Evolutionary conservation across 2,329 filamentous ascomycete genomes (phyloP).

Genomic region (Lachnellula willkommii): DNA sequence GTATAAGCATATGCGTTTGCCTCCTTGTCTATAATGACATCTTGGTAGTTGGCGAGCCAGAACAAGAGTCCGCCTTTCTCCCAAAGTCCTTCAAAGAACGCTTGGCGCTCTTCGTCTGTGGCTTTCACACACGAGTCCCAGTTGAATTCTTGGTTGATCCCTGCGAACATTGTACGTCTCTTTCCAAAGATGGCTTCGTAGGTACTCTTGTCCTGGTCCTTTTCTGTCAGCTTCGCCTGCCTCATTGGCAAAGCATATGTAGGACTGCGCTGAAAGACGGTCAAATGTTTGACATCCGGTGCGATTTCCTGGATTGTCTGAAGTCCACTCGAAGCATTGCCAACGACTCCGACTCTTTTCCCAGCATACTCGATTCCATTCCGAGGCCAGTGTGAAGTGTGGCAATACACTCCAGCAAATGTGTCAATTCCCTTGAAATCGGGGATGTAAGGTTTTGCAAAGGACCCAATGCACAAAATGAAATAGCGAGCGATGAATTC

Average conservation of each 20-base stretch:
- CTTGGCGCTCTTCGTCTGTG: constrained; percentile 38
- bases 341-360: constrained; percentile 51
- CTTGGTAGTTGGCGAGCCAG: constrained; percentile 42
- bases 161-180: constrained; percentile 37
- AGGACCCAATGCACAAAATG: constrained; percentile 24
- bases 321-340: constrained; percentile 34
- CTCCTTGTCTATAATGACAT: constrained; percentile 36
- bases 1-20: constrained; percentile 42
- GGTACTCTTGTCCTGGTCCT: too few relatives aligned
- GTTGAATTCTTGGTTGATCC: constrained; percentile 46
- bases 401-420: constrained; percentile 17
- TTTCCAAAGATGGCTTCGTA: constrained; percentile 35
- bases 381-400: constrained; percentile 20
- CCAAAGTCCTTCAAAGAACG: constrained; percentile 42
- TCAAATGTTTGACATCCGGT: constrained; percentile 33
- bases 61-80: constrained; percentile 42
- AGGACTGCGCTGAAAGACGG: constrained; percentile 54
- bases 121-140: constrained; percentile 41
- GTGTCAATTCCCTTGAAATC: constrained; percentile 23
- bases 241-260: constrained; percentile 55
- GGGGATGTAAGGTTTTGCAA: constrained; percentile 23
- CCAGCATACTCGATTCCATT: constrained; percentile 41
- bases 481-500: constrained; percentile 15
- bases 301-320: constrained; percentile 27
- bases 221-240: not conserved